Conservation (phyloP, 1,284 basidiomycete species). For the Porogramme epimiltina region DNA sequence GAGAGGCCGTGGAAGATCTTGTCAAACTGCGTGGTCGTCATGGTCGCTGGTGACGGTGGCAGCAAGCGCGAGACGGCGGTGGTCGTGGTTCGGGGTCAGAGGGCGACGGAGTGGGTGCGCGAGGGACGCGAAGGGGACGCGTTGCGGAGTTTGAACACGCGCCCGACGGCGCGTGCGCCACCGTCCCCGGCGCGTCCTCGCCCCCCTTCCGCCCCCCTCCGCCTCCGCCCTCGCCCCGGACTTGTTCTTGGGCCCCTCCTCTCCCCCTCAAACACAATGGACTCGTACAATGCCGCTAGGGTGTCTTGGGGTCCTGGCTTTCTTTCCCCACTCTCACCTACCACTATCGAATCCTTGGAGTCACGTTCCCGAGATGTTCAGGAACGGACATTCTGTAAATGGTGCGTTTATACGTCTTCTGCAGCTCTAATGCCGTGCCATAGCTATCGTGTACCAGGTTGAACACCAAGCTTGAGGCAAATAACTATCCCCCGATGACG, state of each 20-base stretch:
- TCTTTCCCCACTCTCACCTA: conserved; percentile 21
- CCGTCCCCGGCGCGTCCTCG: conserved; percentile 5
- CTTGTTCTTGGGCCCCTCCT: background rate
- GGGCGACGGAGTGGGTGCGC: conserved; percentile 2
- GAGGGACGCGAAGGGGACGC: conserved; percentile 27
- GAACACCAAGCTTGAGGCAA: conserved; percentile 90
- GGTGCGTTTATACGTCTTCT: conserved; percentile 44
- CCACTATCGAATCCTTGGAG: conserved; percentile 57
- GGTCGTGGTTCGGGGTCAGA: conserved; percentile 15
- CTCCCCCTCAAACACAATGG: conserved; percentile 5
- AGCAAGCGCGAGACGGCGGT: conserved; percentile 18
- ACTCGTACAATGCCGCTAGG: conserved; percentile 10
- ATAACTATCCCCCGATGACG: conserved; percentile 87
- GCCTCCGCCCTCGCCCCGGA: conserved; percentile 7
- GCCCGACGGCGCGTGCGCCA: conserved; percentile 18
- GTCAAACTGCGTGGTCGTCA: conserved; percentile 79
- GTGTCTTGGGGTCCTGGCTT: conserved; percentile 16
- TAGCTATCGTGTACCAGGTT: conserved; percentile 56
- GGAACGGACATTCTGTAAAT: conserved; percentile 85
- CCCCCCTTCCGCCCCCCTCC: conserved; percentile 10
- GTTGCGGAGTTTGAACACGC: conserved; percentile 35
- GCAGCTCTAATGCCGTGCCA: conserved; percentile 3
- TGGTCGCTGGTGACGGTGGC: conserved; percentile 29
- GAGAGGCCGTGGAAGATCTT: conserved; percentile 78
- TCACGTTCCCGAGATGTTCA: conserved; percentile 68